These are phyloP conservation scores for Penicillium aurantiogriseum DNA, from an alignment of 2,329 filamentous ascomycete species.

Conservation along the genomic window DNA sequence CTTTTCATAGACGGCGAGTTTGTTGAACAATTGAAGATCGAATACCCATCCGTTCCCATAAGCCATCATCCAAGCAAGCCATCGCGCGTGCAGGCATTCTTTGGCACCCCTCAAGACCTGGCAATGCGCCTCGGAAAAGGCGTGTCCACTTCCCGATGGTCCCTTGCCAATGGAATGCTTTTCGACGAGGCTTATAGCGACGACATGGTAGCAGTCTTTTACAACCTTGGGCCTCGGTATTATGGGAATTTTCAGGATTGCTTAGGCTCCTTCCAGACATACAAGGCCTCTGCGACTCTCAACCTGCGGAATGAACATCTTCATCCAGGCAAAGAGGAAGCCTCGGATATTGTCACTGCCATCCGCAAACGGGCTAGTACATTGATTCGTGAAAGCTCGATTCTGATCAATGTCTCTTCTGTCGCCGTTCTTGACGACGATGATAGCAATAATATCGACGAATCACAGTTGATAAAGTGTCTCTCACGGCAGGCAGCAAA, in stretches of 20 bases:
- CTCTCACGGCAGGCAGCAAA: slow-evolving; percentile 70
- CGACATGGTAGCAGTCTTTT: slow-evolving; percentile 87
- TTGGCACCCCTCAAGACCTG: slow-evolving; percentile 88
- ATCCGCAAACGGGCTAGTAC: slow-evolving; percentile 81
- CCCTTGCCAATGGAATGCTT: slow-evolving; percentile 82
- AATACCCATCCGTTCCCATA: slow-evolving; percentile 77
- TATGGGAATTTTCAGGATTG: slow-evolving; percentile 97
- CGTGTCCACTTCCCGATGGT: slow-evolving; percentile 77
- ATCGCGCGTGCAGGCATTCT: slow-evolving; percentile 77
- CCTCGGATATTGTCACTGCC: slow-evolving; percentile 85
- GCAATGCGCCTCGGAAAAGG: slow-evolving; percentile 72
- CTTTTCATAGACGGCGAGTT: slow-evolving; percentile 94
- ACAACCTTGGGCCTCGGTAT: slow-evolving; percentile 84
- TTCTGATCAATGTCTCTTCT: slow-evolving; percentile 80
- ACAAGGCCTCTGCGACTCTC: slow-evolving; percentile 84
- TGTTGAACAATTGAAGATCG: slow-evolving; percentile 83
- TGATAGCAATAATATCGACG: slow-evolving; percentile 67
- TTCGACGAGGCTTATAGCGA: slow-evolving; percentile 87
- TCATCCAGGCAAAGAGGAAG: slow-evolving; percentile 84
- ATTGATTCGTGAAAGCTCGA: slow-evolving; percentile 75
- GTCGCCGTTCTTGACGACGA: slow-evolving; percentile 77
- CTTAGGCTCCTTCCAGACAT: slow-evolving; percentile 93
- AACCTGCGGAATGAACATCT: slow-evolving; percentile 89
- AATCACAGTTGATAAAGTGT: slow-evolving; percentile 71
- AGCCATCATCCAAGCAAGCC: slow-evolving; percentile 53